Evolutionary conservation across 352 stramenopile species (phyloP).

Genomic region (Globisporangium takayamanum): DNA sequence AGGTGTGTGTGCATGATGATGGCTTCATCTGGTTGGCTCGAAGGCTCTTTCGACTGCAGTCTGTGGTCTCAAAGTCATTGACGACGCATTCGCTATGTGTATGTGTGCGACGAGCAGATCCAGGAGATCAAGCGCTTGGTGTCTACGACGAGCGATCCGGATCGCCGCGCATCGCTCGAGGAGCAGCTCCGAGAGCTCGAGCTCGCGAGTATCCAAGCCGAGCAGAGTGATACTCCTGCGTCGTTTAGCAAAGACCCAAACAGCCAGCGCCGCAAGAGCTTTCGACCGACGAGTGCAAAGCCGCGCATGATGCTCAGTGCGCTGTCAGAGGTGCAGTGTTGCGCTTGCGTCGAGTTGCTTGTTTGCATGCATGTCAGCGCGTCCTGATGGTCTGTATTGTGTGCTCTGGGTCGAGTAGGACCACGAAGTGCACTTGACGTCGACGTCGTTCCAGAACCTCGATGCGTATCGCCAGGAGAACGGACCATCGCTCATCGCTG

Average conservation of each 20-base stretch:
- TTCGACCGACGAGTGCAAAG: slow-evolving; percentile 59
- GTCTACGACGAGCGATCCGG: slow-evolving; percentile 56
- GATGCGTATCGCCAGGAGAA: slow-evolving; percentile 36
- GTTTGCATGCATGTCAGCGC: slow-evolving; percentile 1
- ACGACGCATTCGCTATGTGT: neutral
- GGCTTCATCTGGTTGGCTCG: too few relatives aligned
- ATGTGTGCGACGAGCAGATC: slow-evolving; percentile 29
- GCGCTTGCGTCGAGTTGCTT: neutral
- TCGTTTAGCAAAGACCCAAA: slow-evolving; percentile 1
- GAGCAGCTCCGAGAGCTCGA: slow-evolving; percentile 68
- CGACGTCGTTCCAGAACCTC: slow-evolving; percentile 29
- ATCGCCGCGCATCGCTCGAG: slow-evolving; percentile 48
- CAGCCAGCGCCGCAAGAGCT: slow-evolving; percentile 50
- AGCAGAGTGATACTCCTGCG: slow-evolving; percentile 18
- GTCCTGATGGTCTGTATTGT: neutral
- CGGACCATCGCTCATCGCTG: slow-evolving; percentile 34
- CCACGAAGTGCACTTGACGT: slow-evolving; percentile 43
- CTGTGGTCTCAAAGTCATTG: neutral
- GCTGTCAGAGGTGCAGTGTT: slow-evolving; percentile 33
- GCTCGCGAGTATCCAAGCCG: slow-evolving; percentile 39
- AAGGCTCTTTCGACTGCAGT: too few relatives aligned
- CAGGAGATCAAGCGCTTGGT: slow-evolving; percentile 75
- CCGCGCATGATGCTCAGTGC: slow-evolving; percentile 49
- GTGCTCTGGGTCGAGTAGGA: slow-evolving; percentile 19
- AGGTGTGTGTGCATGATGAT: too few relatives aligned